Evolutionary conservation across 495 filamentous ascomycete genomes (phyloP).

Genomic region (Parmelia sp.): DNA sequence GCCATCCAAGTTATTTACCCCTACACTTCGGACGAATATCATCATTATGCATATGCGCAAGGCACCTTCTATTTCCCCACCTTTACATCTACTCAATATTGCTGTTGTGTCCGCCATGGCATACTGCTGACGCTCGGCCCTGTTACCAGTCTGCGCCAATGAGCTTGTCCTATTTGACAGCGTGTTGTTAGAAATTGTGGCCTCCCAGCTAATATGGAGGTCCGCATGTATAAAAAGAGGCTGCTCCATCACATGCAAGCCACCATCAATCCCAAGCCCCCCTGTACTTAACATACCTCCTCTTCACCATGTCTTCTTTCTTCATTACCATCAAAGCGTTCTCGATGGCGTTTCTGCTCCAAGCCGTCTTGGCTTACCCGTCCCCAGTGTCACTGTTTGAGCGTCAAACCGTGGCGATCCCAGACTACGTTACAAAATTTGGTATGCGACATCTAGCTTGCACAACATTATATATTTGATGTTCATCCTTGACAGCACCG

Average conservation of each 20-base stretch:
- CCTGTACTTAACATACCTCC: not conserved
- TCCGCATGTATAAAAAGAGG: slow-evolving; percentile 1
- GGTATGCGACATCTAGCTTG: slow-evolving; percentile 17
- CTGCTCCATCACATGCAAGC: slow-evolving; percentile 7
- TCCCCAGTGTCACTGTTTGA: slow-evolving; percentile 9
- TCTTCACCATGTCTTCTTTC: not conserved
- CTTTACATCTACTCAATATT: not conserved
- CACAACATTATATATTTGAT: not conserved
- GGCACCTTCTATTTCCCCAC: not conserved
- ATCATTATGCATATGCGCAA: slow-evolving; percentile 13
- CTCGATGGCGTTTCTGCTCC: slow-evolving; percentile 6
- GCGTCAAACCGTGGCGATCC: slow-evolving; percentile 21
- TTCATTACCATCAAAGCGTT: slow-evolving; percentile 8
- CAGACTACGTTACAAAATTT: slow-evolving; percentile 23
- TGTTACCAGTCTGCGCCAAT: slow-evolving; percentile 1
- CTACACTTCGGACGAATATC: slow-evolving; percentile 9
- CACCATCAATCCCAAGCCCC: not conserved
- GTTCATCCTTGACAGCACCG: slow-evolving; percentile 33
- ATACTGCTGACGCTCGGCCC: not conserved
- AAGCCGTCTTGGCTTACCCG: slow-evolving; percentile 1
- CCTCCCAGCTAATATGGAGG: not conserved
- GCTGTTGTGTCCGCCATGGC: slow-evolving; percentile 9
- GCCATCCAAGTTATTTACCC: not conserved
- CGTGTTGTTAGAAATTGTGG: not conserved
- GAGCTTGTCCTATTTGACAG: not conserved